phyloP scores from a whole-genome alignment of 352 stramenopile species.

The Phytophthora idaei region DNA sequence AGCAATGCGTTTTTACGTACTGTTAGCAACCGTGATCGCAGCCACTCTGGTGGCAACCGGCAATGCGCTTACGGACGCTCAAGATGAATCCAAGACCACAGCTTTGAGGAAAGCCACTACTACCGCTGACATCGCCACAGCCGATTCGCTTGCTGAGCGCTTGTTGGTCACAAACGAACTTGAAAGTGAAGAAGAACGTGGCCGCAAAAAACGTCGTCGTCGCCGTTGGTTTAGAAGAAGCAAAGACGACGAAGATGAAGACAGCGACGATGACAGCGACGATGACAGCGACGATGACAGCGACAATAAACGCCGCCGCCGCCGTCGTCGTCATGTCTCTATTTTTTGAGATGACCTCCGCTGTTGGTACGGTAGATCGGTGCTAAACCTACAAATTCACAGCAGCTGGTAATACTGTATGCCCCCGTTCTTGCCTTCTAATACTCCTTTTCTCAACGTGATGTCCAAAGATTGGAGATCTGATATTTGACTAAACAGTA shows the following conservation, averaged over 20 bases:
- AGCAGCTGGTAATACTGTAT: too few relatives aligned
- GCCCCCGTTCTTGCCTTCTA: too few relatives aligned
- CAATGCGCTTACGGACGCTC: not conserved
- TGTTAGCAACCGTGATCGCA: not conserved
- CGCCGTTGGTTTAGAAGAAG: not conserved
- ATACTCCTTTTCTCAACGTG: too few relatives aligned
- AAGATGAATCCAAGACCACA: not conserved
- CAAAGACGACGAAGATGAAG: not conserved
- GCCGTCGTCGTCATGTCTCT: not conserved
- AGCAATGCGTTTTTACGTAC: not conserved
- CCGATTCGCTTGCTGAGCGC: not conserved
- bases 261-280: not conserved
- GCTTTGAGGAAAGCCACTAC: not conserved
- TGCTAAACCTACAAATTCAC: too few relatives aligned
- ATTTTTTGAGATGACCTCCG: not conserved
- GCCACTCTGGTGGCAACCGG: not conserved
- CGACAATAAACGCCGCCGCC: not conserved
- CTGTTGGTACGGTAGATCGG: too few relatives aligned
- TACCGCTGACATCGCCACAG: not conserved
- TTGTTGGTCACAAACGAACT: not conserved
- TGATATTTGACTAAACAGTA: too few relatives aligned
- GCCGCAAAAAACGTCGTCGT: not conserved
- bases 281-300: too few relatives aligned
- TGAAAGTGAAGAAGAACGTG: constrained; percentile 1
- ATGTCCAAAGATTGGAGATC: too few relatives aligned